These are phyloP conservation scores for Monilinia vaccinii-corymbosi DNA, from an alignment of 2,329 filamentous ascomycete genomes.

Conservation along the genomic window DNA sequence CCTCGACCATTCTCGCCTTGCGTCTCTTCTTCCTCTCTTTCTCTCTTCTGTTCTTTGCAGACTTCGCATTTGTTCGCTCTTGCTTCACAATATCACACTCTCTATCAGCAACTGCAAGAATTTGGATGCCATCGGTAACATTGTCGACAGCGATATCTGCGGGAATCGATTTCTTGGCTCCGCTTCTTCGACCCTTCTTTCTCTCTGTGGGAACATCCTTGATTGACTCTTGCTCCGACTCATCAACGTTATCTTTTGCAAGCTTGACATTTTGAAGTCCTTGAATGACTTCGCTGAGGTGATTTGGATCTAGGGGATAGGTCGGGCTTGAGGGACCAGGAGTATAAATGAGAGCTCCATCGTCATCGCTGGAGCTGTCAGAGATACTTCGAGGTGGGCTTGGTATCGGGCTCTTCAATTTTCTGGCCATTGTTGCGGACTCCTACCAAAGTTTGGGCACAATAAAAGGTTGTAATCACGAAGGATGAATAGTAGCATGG, in stretches of 20 bases:
- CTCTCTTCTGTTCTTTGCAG: neutral
- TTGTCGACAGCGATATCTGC: neutral
- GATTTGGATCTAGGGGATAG: neutral
- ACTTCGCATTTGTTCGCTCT: neutral
- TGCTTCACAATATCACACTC: neutral
- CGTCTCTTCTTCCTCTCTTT: neutral
- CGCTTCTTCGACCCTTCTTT: neutral
- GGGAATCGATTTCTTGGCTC: neutral
- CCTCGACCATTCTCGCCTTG: neutral
- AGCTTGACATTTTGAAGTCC: neutral
- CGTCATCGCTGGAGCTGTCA: neutral
- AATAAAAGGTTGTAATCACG: neutral
- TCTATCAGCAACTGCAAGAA: neutral
- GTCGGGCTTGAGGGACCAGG: neutral
- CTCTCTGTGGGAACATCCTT: neutral
- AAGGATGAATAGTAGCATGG: neutral
- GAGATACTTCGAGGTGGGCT: neutral
- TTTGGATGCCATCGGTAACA: neutral
- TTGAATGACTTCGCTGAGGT: neutral
- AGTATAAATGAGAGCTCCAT: conserved; percentile 4
- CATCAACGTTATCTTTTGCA: neutral
- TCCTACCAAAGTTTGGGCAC: neutral
- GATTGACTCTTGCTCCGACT: neutral
- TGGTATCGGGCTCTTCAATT: neutral
- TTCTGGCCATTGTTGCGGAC: neutral